These are phyloP conservation scores for cucumber (Cucumis sativus) DNA, from an alignment of 306 rosid genomes.

Conservation along the genomic window Cucumber_9930_V3 NC_026658.2:7541001-7541500, in stretches of 20 bases:
- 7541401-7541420: too few species aligned
- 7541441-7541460: too few species aligned
- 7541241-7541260: not conserved
- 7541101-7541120: not conserved
- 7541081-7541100: not conserved
- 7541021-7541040: not conserved
- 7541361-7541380: too few species aligned
- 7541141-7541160: too few species aligned
- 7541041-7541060: conserved; percentile 11
- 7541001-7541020: not conserved
- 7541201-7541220: not conserved
- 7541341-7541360: not conserved
- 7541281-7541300: not conserved
- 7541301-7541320: too few species aligned
- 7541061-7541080: not conserved
- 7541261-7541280: not conserved
- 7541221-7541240: not conserved
- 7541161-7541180: too few species aligned
- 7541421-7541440: too few species aligned
- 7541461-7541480: too few species aligned
- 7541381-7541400: too few species aligned
- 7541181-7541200: not conserved
- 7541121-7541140: not conserved
- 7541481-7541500: too few species aligned
- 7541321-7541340: too few species aligned